Base-by-base conservation (phyloP, 371 early-diverging fungal species). In the Mortierella sp. region DNA sequence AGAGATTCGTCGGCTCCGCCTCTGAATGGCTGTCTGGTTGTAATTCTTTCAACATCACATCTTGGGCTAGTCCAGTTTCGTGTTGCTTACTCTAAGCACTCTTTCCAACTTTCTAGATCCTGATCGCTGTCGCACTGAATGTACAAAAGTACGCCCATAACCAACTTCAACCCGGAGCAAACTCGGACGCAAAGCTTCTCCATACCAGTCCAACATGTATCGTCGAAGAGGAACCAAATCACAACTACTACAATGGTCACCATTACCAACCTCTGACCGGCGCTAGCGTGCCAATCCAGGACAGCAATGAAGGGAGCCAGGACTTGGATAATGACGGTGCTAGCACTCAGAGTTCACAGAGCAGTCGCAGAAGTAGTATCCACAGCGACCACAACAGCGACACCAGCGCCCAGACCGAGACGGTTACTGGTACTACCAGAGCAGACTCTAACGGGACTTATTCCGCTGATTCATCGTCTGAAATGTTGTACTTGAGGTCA, bases 51-150 rank as follows among this genome's bases (percentile, higher is more conserved):
- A n/a, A n/a, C n/a, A n/a, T n/a, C n/a, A n/a, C n/a, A n/a, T n/a
- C n/a, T n/a, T n/a, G n/a, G n/a, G n/a, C n/a, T n/a, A n/a, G n/a
- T n/a, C n/a, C n/a, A n/a, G n/a, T 34, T 34, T 10, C 34, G 34
- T 34, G 34, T 34, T 34, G 34, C 34, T 34, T 34, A 34, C 24
- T 9, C 22, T 19, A 19, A 1, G 2, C 28, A n/a, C 22, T 13
- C 29, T 43, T 24, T 44, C 49, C 39, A n/a, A 22, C 10, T 34
- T 34, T 4, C 5, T 62, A 89, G 89, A 83, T 86, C 60, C 79
- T 88, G 44, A 91, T 91, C 34, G 88, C 89, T 3, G 82, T 87
- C 24, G 91, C 91, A 12, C 80, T 91, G 41, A 91, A 91, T 60
- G 71, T 91, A 41, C 91, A 91, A 79, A 91, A 91, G 61, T 83